Conservation (phyloP, 306 rosid genomes). For the Carpinus viminea region DNA sequence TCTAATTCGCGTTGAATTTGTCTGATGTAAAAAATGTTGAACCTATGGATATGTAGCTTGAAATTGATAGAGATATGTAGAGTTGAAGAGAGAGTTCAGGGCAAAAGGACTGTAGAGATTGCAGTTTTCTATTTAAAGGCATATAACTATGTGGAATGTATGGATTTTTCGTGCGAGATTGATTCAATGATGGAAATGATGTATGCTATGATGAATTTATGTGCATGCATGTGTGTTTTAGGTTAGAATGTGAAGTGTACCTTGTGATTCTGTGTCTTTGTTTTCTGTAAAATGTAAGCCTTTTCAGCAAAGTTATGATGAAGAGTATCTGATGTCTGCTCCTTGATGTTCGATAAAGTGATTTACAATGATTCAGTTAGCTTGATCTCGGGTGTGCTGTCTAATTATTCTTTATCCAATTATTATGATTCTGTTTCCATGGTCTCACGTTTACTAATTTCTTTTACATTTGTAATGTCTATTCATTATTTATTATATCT, state of each 20-base stretch:
- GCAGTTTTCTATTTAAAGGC: background rate
- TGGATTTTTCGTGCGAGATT: background rate
- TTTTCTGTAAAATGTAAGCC: background rate
- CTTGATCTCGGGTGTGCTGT: background rate
- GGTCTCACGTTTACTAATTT: background rate
- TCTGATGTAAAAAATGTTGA: background rate
- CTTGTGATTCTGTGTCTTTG: background rate
- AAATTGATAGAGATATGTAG: background rate
- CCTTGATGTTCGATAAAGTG: background rate
- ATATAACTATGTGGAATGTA: background rate
- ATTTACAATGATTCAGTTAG: background rate
- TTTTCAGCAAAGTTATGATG: too few relatives aligned
- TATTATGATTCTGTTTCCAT: background rate
- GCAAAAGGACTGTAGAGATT: slow-evolving; percentile 3
- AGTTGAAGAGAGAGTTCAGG: background rate
- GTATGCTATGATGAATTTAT: slow-evolving; percentile 3
- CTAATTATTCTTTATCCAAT: background rate
- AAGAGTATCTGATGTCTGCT: background rate
- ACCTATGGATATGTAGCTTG: background rate
- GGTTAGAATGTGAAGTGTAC: background rate
- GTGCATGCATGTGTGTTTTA: slow-evolving; percentile 13
- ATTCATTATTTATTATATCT: background rate
- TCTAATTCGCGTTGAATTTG: slow-evolving; percentile 7
- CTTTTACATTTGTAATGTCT: background rate
- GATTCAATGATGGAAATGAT: slow-evolving; percentile 13